A percentile compares a stretch with the other conserved stretches of the same genome.
Conservation (phyloP, 768 basidiomycete species). For the Tricholomella constricta region DNA sequence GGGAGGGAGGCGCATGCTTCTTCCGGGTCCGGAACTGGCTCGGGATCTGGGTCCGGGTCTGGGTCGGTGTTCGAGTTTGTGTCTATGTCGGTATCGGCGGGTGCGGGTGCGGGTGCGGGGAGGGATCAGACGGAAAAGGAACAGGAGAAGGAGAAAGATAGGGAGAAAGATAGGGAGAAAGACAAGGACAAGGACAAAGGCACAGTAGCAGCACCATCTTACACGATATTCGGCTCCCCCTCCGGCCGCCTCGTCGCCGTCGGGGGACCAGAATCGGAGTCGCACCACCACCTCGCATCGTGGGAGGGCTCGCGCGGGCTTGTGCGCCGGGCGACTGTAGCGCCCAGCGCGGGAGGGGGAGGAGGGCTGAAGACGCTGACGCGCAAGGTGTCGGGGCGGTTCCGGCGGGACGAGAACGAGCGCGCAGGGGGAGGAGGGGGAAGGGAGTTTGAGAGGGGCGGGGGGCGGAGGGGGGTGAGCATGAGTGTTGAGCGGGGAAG, state of each 20-base stretch:
- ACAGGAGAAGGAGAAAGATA: background rate
- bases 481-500: constrained; percentile 2
- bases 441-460: background rate
- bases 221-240: constrained; percentile 54
- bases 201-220: constrained; percentile 42
- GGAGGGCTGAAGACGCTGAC: constrained; percentile 28
- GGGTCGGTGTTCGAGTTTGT: background rate
- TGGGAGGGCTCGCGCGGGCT: constrained; percentile 23
- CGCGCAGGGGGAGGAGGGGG: constrained; percentile 6
- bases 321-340: constrained; percentile 3
- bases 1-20: constrained; percentile 23
- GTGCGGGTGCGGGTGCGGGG: background rate
- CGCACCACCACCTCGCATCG: constrained; percentile 5
- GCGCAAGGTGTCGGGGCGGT: constrained; percentile 38
- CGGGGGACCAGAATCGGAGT: constrained; percentile 34
- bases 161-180: background rate
- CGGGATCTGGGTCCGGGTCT: constrained; percentile 10
- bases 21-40: no score
- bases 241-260: constrained; percentile 47
- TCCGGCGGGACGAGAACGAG: constrained; percentile 24
- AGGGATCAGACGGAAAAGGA: background rate
- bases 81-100: background rate
- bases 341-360: no score
- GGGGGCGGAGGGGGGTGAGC: background rate
- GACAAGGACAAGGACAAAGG: no score